Base-by-base conservation (phyloP, 495 filamentous ascomycete genomes). In the Letharia lupina region DNA sequence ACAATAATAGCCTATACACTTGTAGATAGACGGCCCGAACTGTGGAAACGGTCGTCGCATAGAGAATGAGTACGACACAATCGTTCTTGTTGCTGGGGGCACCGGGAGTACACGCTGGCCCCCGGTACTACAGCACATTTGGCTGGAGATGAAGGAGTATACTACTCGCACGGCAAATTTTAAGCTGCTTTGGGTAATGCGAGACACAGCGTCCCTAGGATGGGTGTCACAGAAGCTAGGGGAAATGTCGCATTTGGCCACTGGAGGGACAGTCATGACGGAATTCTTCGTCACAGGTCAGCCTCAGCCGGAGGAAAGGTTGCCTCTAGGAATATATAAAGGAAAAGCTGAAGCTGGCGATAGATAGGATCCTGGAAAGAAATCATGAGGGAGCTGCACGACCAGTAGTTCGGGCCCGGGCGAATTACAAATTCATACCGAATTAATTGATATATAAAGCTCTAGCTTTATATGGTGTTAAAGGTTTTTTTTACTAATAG, bases 41-140 rank as follows among this genome's bases (percentile, higher is more conserved):
- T 71, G 68, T 31, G 68, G 63, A 5, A 39, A 66, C 3, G 18
- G 40, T 13, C 18, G 61, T 7, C 11, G 39, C 10, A n/a, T 71
- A 23, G 61, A 65, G 40, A 40, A 18, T 18, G 8, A 28, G 23
- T 72, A 66, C 61, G 67, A 74, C 47, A 58, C 54, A 13, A 15
- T 73, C 2, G 59, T 74, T 3, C 57, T 75, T 20, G 64, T 72
- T 16, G 74, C 70, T 13, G 74, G 71, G 40, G 74, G 74, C 15
- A 52, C 23, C 12, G 73, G 73, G 1, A 71, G 74, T 47, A 68
- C 70, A 2, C 65, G 72, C 7, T 65, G 64, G 54, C 33, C 75
- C 28, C 66, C 73, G 2, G 69, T 66, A 67, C n/a, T 73, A 39
- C 35, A 37, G 28, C 57, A 68, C 54, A 20, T 65, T 9, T 35